Evolutionary conservation across 2,329 filamentous ascomycete species (phyloP).

Genomic region (Penicillium sp.): DNA sequence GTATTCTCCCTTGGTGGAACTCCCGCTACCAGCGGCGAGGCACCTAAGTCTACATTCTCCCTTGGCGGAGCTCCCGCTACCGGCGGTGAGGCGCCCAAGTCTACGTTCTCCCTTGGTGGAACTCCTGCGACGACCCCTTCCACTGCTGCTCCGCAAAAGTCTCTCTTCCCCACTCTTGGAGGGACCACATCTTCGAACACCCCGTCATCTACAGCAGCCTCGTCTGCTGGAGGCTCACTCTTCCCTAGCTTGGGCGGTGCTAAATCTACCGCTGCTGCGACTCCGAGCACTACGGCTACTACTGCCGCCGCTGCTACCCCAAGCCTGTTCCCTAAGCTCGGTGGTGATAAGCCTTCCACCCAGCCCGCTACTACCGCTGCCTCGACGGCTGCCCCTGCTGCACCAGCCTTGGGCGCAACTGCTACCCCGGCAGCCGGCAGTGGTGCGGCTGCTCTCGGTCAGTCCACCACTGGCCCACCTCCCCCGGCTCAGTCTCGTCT

Average conservation of each 20-base stretch:
- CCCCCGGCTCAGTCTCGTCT: conserved; percentile 82
- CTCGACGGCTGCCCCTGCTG: conserved; percentile 20
- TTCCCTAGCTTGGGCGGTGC: conserved; percentile 37
- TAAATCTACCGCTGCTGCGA: conserved; percentile 34
- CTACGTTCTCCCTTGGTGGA: conserved; percentile 33
- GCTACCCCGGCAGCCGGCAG: conserved; percentile 20
- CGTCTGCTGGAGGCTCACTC: conserved; percentile 32
- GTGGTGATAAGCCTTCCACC: conserved; percentile 29
- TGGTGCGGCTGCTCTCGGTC: conserved; percentile 55
- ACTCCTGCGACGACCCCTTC: conserved; percentile 20
- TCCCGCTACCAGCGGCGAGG: conserved; percentile 31
- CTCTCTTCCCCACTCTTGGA: conserved; percentile 37
- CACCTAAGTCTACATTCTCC: conserved; percentile 6
- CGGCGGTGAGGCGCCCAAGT: conserved; percentile 16
- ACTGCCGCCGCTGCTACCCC: conserved; percentile 36
- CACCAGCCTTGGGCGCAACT: conserved; percentile 41
- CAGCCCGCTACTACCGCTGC: conserved; percentile 30
- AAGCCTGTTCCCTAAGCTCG: conserved; percentile 35
- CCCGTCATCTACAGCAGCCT: conserved; percentile 37
- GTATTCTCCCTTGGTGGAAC: conserved; percentile 36
- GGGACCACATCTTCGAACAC: conserved; percentile 36
- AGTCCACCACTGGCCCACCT: conserved; percentile 77
- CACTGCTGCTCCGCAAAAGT: conserved; percentile 40
- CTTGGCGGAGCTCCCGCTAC: background rate
- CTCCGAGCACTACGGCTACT: conserved; percentile 35